Percentiles rank a stretch among this genome's conserved stretches.
Evolutionary conservation across 2,329 filamentous ascomycete genomes (phyloP).

Genomic region (Colletotrichum falcatum): DNA sequence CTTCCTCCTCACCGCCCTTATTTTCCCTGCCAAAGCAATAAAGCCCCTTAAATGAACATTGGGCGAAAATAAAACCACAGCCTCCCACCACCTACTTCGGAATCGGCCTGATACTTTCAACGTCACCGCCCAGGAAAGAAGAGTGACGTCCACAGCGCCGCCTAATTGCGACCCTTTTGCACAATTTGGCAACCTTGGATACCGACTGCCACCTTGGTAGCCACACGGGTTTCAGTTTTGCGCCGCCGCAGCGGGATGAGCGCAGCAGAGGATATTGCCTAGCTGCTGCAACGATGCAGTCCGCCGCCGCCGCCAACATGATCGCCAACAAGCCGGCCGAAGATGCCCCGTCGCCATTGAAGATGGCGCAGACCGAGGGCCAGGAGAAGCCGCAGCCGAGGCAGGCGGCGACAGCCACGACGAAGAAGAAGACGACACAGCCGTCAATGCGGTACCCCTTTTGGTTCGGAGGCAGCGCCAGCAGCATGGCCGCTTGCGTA

Average conservation of each 20-base stretch:
- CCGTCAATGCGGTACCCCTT: constrained; percentile 75
- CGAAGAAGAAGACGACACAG: constrained; percentile 53
- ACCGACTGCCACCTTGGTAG: constrained; percentile 3
- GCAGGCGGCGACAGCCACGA: neutral
- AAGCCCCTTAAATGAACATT: neutral
- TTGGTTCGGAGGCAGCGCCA: constrained; percentile 97
- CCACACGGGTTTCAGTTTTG: constrained; percentile 16
- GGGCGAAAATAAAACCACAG: neutral
- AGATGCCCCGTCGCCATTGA: constrained; percentile 22
- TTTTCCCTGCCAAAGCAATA: neutral
- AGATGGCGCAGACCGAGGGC: constrained; percentile 13
- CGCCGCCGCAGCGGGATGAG: constrained; percentile 35
- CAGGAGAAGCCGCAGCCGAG: constrained; percentile 31
- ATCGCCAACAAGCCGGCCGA: constrained; percentile 25
- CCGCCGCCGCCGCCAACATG: constrained; percentile 32
- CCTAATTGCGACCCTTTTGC: neutral
- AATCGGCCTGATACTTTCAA: constrained; percentile 31
- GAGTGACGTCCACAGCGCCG: constrained; percentile 16
- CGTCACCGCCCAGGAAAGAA: constrained; percentile 12
- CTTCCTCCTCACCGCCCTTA: constrained; percentile 12
- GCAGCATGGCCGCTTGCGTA: constrained; percentile 89
- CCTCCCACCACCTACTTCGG: constrained; percentile 10
- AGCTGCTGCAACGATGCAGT: constrained; percentile 46
- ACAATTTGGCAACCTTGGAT: constrained; percentile 18
- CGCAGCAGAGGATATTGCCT: constrained; percentile 4